Base-by-base conservation (phyloP, 2,329 filamentous ascomycete species). In the Botrytis aclada region DNA sequence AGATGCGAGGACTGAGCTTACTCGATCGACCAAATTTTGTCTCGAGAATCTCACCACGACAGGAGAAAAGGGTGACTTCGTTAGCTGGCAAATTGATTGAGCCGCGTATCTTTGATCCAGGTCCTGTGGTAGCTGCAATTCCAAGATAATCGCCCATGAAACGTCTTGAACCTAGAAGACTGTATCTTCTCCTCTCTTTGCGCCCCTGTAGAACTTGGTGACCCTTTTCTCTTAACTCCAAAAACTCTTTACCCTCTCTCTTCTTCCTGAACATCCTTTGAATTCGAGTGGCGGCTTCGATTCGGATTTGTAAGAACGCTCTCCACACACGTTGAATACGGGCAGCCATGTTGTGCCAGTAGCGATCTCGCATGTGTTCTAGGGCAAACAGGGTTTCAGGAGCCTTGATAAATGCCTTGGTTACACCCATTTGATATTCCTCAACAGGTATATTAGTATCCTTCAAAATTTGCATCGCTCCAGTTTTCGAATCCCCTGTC, bases 321-420 rank as follows among this genome's bases (percentile, higher is more conserved):
- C 96, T 89, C 96, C 96, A 99, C 80, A 97, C 96, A 77, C 96
- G 89, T 84, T 99, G 96, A 74, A 99, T 98, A 74, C 96, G 90
- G 74, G 95, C 97, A 5, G 96, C 96, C 96, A 99, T 98, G 84
- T 98, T 99, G 83, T 98, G 95, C 95, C 95, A 98, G 83, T 98
- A 99, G 72, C 93, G 88, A 81, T 99, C 96, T 80, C 96, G 90
- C 95, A 99, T 98, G 73, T 97, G 95, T 83, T 99, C 96, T 18
- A 99, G 86, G 3, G 96, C 96, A 80, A 99, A 99, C 2, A 99
- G 85, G 0, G 96, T 99, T 83, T 99, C 96, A 0, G 96, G 96
- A 0, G 96, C 95, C 83, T 99, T 98, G 85, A 99, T 97, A 80
- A 99, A 99, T 6, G 94, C 95, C 83, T 98, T 99, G 1, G 93